Percentiles rank a stretch among this genome's conserved stretches.
These are phyloP conservation scores for Pleurotus salmoneostramineus DNA, from an alignment of 768 basidiomycete genomes.

Conservation along the genomic window DNA sequence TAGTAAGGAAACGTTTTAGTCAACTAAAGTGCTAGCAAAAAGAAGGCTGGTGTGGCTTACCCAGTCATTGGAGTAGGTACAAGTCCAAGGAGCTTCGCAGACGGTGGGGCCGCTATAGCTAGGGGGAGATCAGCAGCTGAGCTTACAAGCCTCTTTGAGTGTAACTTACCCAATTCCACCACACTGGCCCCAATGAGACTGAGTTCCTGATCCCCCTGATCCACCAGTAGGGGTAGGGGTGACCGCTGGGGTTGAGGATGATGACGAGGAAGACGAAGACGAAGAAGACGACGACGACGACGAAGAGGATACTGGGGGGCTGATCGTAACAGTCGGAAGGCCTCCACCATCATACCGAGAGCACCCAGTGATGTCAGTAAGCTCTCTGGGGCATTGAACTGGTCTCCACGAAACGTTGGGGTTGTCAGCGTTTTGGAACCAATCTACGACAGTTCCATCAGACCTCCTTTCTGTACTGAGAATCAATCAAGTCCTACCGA, in stretches of 20 bases:
- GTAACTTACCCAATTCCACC: slow-evolving; percentile 1
- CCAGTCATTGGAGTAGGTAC: slow-evolving; percentile 1
- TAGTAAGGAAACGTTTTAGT: not conserved
- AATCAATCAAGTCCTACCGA: not conserved
- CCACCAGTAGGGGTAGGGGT: not conserved
- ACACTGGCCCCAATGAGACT: not conserved
- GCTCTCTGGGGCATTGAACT: slow-evolving; percentile 1
- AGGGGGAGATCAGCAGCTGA: not conserved
- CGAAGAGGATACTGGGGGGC: not conserved
- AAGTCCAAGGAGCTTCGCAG: not conserved
- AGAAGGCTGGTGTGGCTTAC: not conserved
- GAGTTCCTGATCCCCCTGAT: not conserved
- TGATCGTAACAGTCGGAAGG: not conserved
- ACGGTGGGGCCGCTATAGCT: not conserved
- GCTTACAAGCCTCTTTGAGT: not conserved
- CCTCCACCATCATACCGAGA: slow-evolving; percentile 1
- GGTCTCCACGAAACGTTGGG: not conserved
- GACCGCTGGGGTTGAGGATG: not conserved
- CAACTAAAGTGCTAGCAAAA: not conserved
- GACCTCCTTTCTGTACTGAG: not conserved
- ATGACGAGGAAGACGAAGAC: not conserved
- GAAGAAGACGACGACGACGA: not conserved
- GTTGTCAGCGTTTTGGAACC: slow-evolving; percentile 7
- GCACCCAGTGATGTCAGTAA: slow-evolving; percentile 4
- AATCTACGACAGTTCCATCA: not conserved